A percentile compares a stretch with the other conserved stretches of the same genome.
phyloP scores from a whole-genome alignment of 1,139 yeast genomes.

The Yamadazyma dendronema region DNA sequence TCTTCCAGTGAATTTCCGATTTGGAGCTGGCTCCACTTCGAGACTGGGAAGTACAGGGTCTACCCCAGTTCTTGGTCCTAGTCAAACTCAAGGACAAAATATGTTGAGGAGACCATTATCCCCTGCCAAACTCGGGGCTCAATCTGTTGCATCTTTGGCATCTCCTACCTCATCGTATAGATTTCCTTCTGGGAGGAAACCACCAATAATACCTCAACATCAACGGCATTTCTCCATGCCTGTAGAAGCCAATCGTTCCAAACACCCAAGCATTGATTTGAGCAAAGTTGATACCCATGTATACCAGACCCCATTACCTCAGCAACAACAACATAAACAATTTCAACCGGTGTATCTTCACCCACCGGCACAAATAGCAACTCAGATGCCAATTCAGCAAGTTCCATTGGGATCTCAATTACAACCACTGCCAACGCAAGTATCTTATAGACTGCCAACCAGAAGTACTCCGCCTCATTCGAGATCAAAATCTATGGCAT shows the following conservation, averaged over 20 bases:
- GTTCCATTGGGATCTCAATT: not conserved
- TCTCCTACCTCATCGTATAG: slow-evolving; percentile 34
- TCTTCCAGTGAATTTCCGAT: slow-evolving; percentile 15
- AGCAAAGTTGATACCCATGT: slow-evolving; percentile 13
- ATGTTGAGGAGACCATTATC: slow-evolving; percentile 33
- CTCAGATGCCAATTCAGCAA: not conserved
- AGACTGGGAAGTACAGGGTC: slow-evolving; percentile 4
- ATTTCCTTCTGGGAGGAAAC: slow-evolving; percentile 16
- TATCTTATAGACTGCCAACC: slow-evolving; percentile 3
- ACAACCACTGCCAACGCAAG: slow-evolving; percentile 3
- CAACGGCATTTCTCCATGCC: slow-evolving; percentile 49
- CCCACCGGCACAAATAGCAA: not conserved
- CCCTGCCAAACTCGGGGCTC: slow-evolving; percentile 73
- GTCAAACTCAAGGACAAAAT: slow-evolving; percentile 2
- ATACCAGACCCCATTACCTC: no score
- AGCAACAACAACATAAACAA: slow-evolving; percentile 2
- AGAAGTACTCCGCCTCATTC: slow-evolving; percentile 8
- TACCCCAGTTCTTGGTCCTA: slow-evolving; percentile 6
- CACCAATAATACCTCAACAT: slow-evolving; percentile 25
- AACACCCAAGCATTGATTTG: slow-evolving; percentile 14
- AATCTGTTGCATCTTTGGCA: slow-evolving; percentile 59
- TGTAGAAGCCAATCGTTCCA: slow-evolving; percentile 20
- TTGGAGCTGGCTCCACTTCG: slow-evolving; percentile 12
- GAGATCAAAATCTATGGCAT: slow-evolving; percentile 11
- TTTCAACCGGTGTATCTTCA: slow-evolving; percentile 4